Percentiles rank a stretch among this genome's conserved stretches.
These are phyloP conservation scores for Diplodia scrobiculata DNA, from an alignment of 2,329 filamentous ascomycete genomes.

Conservation along the genomic window DNA sequence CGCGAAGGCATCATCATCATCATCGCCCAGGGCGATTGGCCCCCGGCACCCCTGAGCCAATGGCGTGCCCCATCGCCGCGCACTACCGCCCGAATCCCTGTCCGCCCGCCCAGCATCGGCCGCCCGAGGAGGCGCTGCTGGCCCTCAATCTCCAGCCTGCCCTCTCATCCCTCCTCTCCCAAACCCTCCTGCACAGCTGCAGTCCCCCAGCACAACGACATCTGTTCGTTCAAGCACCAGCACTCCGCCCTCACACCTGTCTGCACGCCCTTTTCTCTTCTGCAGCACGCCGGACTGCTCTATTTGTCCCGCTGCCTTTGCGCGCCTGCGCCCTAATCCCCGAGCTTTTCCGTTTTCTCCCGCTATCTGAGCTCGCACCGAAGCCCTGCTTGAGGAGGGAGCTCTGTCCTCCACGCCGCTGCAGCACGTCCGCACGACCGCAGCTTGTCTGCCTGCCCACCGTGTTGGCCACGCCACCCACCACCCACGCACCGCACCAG, in stretches of 20 bases:
- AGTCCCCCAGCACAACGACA: constrained; percentile 14
- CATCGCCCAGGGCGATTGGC: constrained; percentile 7
- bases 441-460: constrained; percentile 16
- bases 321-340: constrained; percentile 1
- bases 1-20: constrained; percentile 13
- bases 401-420: constrained; percentile 22
- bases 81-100: constrained; percentile 18
- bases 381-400: constrained; percentile 10
- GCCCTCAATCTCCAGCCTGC: constrained; percentile 25
- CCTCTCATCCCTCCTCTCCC: constrained; percentile 23
- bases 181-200: constrained; percentile 19
- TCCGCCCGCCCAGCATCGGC: constrained; percentile 19
- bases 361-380: background rate
- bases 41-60: constrained; percentile 11
- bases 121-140: constrained; percentile 8
- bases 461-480: constrained; percentile 26
- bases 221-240: constrained; percentile 4
- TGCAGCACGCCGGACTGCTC: constrained; percentile 5
- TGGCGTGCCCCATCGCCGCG: constrained; percentile 20
- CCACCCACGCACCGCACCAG: constrained; percentile 23
- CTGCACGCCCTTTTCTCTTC: constrained; percentile 3
- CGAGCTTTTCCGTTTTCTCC: constrained; percentile 24
- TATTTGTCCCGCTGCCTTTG: background rate
- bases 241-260: background rate
- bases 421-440: constrained; percentile 6